A percentile compares a stretch with the other conserved stretches of the same genome.
phyloP scores from a whole-genome alignment of 1,139 yeast species.

The Geotrichum carabidarum region DNA sequence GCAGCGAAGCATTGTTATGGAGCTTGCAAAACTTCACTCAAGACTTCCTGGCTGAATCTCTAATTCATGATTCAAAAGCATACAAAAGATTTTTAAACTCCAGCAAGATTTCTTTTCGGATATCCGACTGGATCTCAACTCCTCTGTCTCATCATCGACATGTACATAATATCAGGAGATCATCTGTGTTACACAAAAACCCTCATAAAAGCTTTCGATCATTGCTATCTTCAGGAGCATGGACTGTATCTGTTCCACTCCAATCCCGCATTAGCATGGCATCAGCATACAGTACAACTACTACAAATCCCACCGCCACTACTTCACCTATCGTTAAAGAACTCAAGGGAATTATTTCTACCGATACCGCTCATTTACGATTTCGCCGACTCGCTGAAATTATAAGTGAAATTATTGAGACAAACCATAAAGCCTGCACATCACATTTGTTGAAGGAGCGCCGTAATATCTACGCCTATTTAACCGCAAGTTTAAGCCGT shows the following conservation, averaged over 20 bases:
- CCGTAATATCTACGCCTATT: constrained; percentile 6
- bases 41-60: constrained; percentile 19
- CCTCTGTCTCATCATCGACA: background rate
- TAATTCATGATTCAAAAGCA: constrained; percentile 9
- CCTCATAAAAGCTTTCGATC: background rate
- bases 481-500: background rate
- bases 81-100: constrained; percentile 12
- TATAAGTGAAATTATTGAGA: background rate
- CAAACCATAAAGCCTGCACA: background rate
- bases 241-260: background rate
- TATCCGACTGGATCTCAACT: constrained; percentile 12
- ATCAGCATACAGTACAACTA: background rate
- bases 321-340: background rate
- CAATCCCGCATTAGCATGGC: background rate
- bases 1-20: constrained; percentile 17
- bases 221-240: background rate
- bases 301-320: background rate
- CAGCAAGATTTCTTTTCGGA: constrained; percentile 12
- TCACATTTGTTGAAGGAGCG: constrained; percentile 6
- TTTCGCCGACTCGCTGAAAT: background rate
- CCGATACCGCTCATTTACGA: background rate
- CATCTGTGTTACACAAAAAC: background rate
- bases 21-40: constrained; percentile 18
- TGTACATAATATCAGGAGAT: background rate
- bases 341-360: background rate